phyloP scores from a whole-genome alignment of 1,284 basidiomycete genomes.

The Moesziomyces sp. region DNA sequence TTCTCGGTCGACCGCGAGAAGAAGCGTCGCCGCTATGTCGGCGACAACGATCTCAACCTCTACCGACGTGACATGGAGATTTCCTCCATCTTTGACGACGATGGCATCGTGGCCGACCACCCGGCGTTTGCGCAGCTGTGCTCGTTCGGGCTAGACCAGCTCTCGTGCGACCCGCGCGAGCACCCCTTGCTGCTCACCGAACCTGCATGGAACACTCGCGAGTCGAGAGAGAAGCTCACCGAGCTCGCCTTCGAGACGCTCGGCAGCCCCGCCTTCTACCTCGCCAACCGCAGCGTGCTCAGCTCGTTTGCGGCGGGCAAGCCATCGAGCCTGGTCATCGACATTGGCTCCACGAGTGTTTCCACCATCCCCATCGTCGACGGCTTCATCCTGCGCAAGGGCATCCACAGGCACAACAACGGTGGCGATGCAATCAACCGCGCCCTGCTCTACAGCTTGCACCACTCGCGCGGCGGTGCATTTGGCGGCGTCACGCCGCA shows the following conservation, averaged over 20 bases:
- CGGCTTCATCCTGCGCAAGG: constrained; percentile 96
- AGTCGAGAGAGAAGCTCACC: constrained; percentile 89
- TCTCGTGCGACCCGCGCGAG: constrained; percentile 71
- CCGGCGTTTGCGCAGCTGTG: constrained; percentile 47
- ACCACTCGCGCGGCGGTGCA: constrained; percentile 31
- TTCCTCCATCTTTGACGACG: constrained; percentile 79
- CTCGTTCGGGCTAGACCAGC: constrained; percentile 45
- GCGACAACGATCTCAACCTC: constrained; percentile 89
- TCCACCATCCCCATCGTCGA: constrained; percentile 96
- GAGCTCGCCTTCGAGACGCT: constrained; percentile 98
- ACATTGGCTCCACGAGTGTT: constrained; percentile 86
- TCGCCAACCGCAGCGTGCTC: constrained; percentile 93
- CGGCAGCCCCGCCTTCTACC: constrained; percentile 92
- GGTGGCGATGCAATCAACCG: constrained; percentile 53
- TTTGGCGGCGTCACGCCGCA: constrained; percentile 70
- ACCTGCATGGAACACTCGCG: constrained; percentile 91
- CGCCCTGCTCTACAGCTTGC: constrained; percentile 54
- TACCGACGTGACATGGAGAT: constrained; percentile 91
- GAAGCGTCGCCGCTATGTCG: constrained; percentile 78
- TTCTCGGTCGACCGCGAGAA: constrained; percentile 61
- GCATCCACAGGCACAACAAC: constrained; percentile 70
- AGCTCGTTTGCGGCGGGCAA: constrained; percentile 98
- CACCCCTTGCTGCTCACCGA: constrained; percentile 95
- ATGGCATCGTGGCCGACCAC: constrained; percentile 74
- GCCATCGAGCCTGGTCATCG: constrained; percentile 92